These are phyloP conservation scores for Gremmenia infestans DNA, from an alignment of 2,329 filamentous ascomycete genomes.

Conservation along the genomic window DNA sequence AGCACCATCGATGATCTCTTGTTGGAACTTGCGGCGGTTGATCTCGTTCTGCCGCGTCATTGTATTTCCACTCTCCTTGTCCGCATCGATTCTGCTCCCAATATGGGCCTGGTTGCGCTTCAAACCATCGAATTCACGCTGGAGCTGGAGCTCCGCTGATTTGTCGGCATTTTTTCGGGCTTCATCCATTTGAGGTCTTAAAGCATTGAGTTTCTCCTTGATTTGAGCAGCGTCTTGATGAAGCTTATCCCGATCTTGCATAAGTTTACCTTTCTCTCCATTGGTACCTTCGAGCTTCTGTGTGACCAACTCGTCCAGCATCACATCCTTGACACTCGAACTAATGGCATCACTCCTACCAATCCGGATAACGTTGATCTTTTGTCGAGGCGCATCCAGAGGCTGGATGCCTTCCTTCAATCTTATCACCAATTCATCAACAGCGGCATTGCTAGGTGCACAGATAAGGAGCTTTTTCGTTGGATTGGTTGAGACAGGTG, in stretches of 20 bases:
- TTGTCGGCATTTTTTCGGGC: conserved; percentile 53
- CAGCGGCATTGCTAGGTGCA: conserved; percentile 96
- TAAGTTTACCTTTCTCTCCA: conserved; percentile 48
- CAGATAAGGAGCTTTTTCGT: conserved; percentile 91
- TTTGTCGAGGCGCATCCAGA: conserved; percentile 63
- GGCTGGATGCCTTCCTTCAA: conserved; percentile 84
- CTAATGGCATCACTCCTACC: conserved; percentile 93
- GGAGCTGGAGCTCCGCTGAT: conserved; percentile 48
- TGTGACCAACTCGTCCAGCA: conserved; percentile 85
- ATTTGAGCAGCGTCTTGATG: conserved; percentile 63
- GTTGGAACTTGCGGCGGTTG: conserved; percentile 76
- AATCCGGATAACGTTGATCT: conserved; percentile 82
- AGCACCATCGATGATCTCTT: conserved; percentile 83
- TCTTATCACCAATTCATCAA: conserved; percentile 91
- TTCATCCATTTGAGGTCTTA: conserved; percentile 68
- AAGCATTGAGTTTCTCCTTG: conserved; percentile 66
- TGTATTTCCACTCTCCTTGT: conserved; percentile 80
- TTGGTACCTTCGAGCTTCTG: conserved; percentile 61
- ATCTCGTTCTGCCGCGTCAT: conserved; percentile 81
- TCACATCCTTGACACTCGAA: conserved; percentile 80
- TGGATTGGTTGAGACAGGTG: conserved; percentile 31
- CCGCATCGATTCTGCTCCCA: conserved; percentile 77
- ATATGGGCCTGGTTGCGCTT: conserved; percentile 73
- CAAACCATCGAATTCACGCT: conserved; percentile 71
- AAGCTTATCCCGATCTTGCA: conserved; percentile 49